phyloP scores from a whole-genome alignment of 208 protist genomes.

The Wallacemonas sp. region DNA sequence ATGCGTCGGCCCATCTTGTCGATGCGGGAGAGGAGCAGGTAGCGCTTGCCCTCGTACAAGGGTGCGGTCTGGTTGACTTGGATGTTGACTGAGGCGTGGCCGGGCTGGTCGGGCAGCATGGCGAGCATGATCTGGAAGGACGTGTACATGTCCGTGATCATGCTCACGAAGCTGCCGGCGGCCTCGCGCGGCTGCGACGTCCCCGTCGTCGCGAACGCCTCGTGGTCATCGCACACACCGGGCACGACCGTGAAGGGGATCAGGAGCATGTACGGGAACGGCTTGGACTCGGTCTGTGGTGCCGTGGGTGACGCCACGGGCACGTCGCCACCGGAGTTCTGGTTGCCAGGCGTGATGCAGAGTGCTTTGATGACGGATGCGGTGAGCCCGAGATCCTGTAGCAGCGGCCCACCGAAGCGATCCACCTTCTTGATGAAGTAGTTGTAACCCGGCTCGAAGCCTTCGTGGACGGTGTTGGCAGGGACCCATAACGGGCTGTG shows the following conservation, averaged over 20 bases:
- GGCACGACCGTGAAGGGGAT: slow-evolving; percentile 27
- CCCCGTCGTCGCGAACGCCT: not conserved
- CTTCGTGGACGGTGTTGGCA: slow-evolving; percentile 10
- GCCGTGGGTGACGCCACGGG: slow-evolving; percentile 23
- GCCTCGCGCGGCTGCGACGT: not conserved
- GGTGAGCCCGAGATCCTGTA: slow-evolving; percentile 22
- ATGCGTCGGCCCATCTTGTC: slow-evolving; percentile 58
- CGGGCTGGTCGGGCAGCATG: slow-evolving; percentile 19
- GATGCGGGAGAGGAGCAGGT: slow-evolving; percentile 30
- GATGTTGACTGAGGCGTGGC: slow-evolving; percentile 50
- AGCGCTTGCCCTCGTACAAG: slow-evolving; percentile 26
- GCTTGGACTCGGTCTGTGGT: not conserved
- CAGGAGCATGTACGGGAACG: slow-evolving; percentile 26
- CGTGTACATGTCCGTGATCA: slow-evolving; percentile 31
- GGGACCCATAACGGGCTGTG: slow-evolving; percentile 31
- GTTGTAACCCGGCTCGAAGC: slow-evolving; percentile 25
- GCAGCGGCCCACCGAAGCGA: slow-evolving; percentile 31
- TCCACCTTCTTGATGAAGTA: slow-evolving; percentile 27
- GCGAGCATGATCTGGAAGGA: slow-evolving; percentile 34
- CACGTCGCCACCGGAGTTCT: slow-evolving; percentile 18
- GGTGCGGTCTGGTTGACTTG: slow-evolving; percentile 32
- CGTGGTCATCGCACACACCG: slow-evolving; percentile 21
- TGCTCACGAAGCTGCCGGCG: slow-evolving; percentile 10
- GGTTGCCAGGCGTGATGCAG: slow-evolving; percentile 6
- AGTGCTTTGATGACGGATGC: not conserved